Conservation (phyloP, 2,329 filamentous ascomycete species). For the Diaporthe eres region DNA sequence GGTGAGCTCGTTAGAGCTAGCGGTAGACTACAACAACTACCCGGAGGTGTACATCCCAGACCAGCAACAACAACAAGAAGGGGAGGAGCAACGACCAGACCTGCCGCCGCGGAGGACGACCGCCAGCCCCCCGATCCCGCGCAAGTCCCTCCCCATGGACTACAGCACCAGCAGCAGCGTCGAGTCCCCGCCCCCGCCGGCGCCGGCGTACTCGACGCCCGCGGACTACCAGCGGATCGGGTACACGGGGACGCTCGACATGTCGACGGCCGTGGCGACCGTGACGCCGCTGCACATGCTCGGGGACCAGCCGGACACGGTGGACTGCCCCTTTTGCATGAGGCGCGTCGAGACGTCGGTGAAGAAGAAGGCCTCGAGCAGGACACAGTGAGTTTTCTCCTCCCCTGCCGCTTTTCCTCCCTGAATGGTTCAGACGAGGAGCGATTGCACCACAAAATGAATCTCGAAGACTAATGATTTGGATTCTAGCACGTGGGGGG, state of each 20-base stretch:
- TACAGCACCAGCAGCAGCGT: not conserved
- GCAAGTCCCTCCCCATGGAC: constrained; percentile 9
- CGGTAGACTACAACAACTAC: constrained; percentile 2
- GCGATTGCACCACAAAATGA: not conserved
- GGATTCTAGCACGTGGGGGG: not conserved
- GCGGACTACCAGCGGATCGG: constrained; percentile 18
- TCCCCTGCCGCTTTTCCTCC: not conserved
- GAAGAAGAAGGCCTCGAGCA: constrained; percentile 15
- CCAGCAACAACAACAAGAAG: not conserved
- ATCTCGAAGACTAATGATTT: not conserved
- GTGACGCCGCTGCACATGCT: constrained; percentile 32
- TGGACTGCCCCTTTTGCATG: constrained; percentile 33
- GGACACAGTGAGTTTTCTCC: constrained; percentile 16
- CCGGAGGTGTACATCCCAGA: constrained; percentile 20
- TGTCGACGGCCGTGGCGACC: constrained; percentile 15
- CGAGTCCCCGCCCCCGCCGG: not conserved
- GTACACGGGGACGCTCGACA: constrained; percentile 17
- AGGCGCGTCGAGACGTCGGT: constrained; percentile 25
- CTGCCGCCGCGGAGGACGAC: not conserved
- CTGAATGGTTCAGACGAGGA: not conserved
- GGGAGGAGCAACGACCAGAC: not conserved
- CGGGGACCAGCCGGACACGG: constrained; percentile 22
- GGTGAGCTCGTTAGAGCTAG: not conserved
- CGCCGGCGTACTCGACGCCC: constrained; percentile 1
- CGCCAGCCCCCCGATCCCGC: not conserved